A percentile compares a stretch with the other conserved stretches of the same genome.
Evolutionary conservation across 169 alveolate genomes (phyloP).

Genomic region (Theileria orientalis): DNA sequence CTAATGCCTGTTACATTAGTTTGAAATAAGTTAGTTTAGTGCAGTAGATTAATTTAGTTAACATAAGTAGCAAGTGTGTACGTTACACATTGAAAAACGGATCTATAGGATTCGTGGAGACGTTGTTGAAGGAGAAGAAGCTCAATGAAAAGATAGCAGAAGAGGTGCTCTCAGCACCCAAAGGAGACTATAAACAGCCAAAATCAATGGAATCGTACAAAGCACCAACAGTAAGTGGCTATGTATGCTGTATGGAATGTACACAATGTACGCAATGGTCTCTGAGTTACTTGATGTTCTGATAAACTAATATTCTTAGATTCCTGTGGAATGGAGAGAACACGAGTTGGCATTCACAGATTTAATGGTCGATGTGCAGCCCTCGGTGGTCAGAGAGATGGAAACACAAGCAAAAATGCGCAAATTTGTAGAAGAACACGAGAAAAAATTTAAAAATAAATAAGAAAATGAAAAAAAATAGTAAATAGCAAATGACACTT

Average conservation of each 20-base stretch:
- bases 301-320: not conserved
- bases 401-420: constrained; percentile 66
- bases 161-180: constrained; percentile 53
- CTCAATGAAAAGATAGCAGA: constrained; percentile 54
- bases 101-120: constrained; percentile 53
- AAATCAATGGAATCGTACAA: constrained; percentile 26
- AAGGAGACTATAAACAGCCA: constrained; percentile 54
- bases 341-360: constrained; percentile 67
- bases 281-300: not conserved
- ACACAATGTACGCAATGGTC: not conserved
- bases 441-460: constrained; percentile 15
- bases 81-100: not conserved
- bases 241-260: not conserved
- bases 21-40: no score
- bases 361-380: constrained; percentile 66
- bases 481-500: not conserved
- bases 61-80: not conserved
- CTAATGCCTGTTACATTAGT: not conserved
- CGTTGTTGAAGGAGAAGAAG: constrained; percentile 62
- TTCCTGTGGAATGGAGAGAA: constrained; percentile 65
- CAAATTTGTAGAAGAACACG: constrained; percentile 46
- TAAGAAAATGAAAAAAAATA: not conserved
- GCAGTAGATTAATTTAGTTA: no score
- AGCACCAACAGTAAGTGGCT: constrained; percentile 33
- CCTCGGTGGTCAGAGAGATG: constrained; percentile 59